Conservation (phyloP, 768 basidiomycete species). For the Kwoniella shandongensis region DNA sequence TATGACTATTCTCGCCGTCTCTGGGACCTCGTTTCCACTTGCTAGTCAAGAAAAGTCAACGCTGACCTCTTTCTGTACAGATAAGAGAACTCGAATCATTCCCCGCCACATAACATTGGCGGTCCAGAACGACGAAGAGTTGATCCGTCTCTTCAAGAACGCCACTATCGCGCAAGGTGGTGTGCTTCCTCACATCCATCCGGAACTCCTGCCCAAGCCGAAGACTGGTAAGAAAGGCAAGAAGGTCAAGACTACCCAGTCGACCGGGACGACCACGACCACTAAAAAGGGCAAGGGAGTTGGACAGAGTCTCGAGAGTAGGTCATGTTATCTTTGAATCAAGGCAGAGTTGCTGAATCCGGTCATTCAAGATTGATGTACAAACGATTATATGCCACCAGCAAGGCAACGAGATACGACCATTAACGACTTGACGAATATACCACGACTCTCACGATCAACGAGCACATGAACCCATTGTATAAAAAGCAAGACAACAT, state of each 20-base stretch:
- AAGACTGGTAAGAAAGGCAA: slow-evolving; percentile 1
- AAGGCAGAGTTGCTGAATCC: too few relatives aligned
- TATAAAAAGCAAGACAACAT: too few relatives aligned
- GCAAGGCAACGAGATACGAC: too few relatives aligned
- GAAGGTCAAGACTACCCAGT: not conserved
- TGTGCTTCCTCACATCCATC: slow-evolving; percentile 67
- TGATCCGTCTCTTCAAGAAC: slow-evolving; percentile 71
- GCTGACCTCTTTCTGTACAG: not conserved
- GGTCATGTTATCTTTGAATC: too few relatives aligned
- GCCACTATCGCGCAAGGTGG: slow-evolving; percentile 86
- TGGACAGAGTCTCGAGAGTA: not conserved
- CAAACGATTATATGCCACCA: too few relatives aligned
- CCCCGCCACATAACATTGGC: slow-evolving; percentile 85
- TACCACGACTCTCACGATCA: too few relatives aligned
- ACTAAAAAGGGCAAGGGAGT: not conserved
- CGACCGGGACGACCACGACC: not conserved
- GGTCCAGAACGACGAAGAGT: slow-evolving; percentile 77
- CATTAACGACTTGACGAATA: too few relatives aligned
- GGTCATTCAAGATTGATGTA: too few relatives aligned
- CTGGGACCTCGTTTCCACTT: too few relatives aligned
- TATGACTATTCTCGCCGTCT: too few relatives aligned
- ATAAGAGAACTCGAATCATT: slow-evolving; percentile 73
- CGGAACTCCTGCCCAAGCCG: slow-evolving; percentile 57
- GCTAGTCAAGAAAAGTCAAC: not conserved
- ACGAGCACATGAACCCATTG: too few relatives aligned